Percentiles rank a stretch among this genome's conserved stretches.
phyloP scores from a whole-genome alignment of 176 grass and related monocot species.

The Oryza officinalis region DNA sequence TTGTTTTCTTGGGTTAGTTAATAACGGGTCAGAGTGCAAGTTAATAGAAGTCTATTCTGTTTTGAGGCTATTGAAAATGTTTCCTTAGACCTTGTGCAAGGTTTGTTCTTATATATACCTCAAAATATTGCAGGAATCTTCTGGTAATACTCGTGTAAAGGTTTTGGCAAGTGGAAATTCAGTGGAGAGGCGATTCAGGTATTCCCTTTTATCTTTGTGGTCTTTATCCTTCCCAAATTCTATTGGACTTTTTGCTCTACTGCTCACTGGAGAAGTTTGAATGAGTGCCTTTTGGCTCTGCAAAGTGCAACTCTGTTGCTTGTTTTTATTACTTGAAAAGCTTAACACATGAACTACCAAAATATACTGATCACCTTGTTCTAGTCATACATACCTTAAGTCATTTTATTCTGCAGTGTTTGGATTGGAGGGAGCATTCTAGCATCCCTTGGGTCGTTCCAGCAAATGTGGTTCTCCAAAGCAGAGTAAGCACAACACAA shows the following conservation, averaged over 20 bases:
- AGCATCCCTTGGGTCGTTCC: constrained; percentile 98
- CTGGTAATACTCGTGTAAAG: constrained; percentile 95
- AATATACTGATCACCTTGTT: neutral
- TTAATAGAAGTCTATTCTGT: neutral
- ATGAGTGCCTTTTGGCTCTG: neutral
- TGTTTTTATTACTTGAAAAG: neutral
- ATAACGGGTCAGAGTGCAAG: neutral
- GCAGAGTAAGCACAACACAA: constrained; percentile 74
- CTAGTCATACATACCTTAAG: neutral
- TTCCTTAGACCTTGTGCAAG: constrained; percentile 1
- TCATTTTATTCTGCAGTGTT: constrained; percentile 51
- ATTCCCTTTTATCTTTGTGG: constrained; percentile 11
- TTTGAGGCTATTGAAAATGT: constrained; percentile 2
- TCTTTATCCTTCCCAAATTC: neutral
- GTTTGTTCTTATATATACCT: constrained; percentile 30
- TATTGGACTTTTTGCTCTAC: neutral
- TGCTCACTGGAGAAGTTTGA: neutral
- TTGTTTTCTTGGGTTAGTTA: constrained; percentile 5
- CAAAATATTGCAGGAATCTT: constrained; percentile 65
- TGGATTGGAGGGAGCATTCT: constrained; percentile 99
- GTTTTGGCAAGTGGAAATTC: constrained; percentile 95
- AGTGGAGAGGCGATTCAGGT: constrained; percentile 95
- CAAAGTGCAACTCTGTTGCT: neutral
- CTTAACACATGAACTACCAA: neutral
- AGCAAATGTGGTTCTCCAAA: constrained; percentile 99